phyloP scores from a whole-genome alignment of 805 yeast genomes.

The Cyberlindnera maclurae region DNA sequence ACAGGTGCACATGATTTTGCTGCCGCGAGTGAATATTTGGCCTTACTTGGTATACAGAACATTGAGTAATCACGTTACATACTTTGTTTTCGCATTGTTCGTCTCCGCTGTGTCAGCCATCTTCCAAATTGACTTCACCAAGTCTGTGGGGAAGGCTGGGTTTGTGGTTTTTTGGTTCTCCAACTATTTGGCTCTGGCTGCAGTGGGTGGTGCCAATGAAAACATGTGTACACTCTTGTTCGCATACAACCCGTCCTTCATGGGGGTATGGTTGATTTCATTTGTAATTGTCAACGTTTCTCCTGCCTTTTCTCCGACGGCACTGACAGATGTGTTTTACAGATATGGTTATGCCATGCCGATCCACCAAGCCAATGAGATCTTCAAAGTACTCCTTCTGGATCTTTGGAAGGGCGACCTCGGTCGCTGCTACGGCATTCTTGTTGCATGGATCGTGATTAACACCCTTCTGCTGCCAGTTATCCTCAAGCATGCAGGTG shows the following conservation, averaged over 20 bases:
- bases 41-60: constrained; percentile 49
- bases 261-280: constrained; percentile 66
- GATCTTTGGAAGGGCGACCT: constrained; percentile 47
- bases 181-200: constrained; percentile 60
- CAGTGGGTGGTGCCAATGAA: constrained; percentile 73
- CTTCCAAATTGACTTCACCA: constrained; percentile 54
- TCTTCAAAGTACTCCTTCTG: constrained; percentile 52
- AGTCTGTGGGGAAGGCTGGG: constrained; percentile 59
- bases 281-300: constrained; percentile 67
- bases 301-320: constrained; percentile 62
- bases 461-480: constrained; percentile 39
- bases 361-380: constrained; percentile 56
- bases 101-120: constrained; percentile 58
- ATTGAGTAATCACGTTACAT: constrained; percentile 42
- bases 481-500: constrained; percentile 35
- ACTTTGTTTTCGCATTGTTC: constrained; percentile 49
- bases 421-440: constrained; percentile 55
- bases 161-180: constrained; percentile 71
- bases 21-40: constrained; percentile 34
- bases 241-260: constrained; percentile 49
- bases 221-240: constrained; percentile 47
- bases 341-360: constrained; percentile 66
- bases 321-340: constrained; percentile 47
- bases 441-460: constrained; percentile 54
- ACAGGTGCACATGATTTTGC: constrained; percentile 44